These are phyloP conservation scores for Phytophthora foliorum DNA, from an alignment of 352 stramenopile species.

Conservation along the genomic window DNA sequence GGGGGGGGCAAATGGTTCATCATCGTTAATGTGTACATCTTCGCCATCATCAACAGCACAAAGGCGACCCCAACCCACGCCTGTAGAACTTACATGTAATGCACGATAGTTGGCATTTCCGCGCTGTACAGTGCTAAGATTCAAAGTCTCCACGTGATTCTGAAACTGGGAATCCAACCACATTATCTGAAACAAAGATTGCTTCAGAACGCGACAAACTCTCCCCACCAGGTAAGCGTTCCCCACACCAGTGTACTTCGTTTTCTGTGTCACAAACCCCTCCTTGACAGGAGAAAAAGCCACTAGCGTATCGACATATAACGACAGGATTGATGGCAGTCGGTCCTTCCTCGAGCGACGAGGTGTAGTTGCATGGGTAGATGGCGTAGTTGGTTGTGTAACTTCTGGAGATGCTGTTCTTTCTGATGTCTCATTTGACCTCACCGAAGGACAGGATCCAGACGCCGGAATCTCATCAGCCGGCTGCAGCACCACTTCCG, in stretches of 20 bases:
- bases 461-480: too few species aligned
- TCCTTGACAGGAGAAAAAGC: conserved; percentile 19
- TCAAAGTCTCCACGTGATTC: conserved; percentile 4
- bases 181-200: conserved; percentile 10
- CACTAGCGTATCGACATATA: conserved; percentile 15
- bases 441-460: too few species aligned
- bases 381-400: too few species aligned
- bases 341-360: too few species aligned
- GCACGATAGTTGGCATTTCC: conserved; percentile 15
- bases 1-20: conserved; percentile 1
- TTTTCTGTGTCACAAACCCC: not conserved
- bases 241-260: conserved; percentile 1
- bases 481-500: too few species aligned
- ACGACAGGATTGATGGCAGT: not conserved
- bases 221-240: conserved; percentile 7
- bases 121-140: not conserved
- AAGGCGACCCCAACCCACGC: not conserved
- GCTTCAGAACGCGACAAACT: conserved; percentile 1
- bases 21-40: conserved; percentile 1
- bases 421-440: too few species aligned
- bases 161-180: conserved; percentile 21
- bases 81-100: conserved; percentile 4
- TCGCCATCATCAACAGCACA: conserved; percentile 13
- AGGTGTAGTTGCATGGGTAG: too few species aligned
- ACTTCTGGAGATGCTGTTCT: too few species aligned